Evolutionary conservation across 2,329 filamentous ascomycete genomes (phyloP).

Genomic region (Claviceps sorghi): DNA sequence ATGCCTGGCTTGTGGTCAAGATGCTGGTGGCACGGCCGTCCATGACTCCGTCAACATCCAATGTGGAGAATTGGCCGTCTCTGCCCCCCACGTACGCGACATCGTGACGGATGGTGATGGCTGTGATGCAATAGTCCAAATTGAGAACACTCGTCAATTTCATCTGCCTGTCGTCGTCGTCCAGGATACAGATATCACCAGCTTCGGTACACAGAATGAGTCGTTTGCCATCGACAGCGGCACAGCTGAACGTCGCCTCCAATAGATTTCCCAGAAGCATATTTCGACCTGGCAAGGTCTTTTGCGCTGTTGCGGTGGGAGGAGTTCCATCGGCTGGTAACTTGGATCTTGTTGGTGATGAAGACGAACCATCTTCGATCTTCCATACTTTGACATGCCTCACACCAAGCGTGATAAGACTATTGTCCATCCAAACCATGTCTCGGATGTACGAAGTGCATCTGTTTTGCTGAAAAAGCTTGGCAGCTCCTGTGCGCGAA

Average conservation of each 20-base stretch:
- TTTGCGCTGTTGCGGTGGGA: constrained; percentile 24
- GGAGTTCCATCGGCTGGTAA: constrained; percentile 29
- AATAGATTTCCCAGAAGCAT: constrained; percentile 68
- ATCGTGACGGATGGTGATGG: constrained; percentile 46
- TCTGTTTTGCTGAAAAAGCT: constrained; percentile 71
- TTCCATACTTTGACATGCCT: constrained; percentile 91
- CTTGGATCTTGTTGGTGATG: constrained; percentile 50
- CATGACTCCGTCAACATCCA: constrained; percentile 36
- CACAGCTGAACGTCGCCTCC: constrained; percentile 72
- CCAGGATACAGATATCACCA: constrained; percentile 78
- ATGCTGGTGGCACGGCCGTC: constrained; percentile 25
- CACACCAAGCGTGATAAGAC: constrained; percentile 72
- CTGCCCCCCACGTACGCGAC: constrained; percentile 55
- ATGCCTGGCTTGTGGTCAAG: constrained; percentile 22
- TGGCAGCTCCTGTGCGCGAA: constrained; percentile 64
- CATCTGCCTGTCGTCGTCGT: constrained; percentile 59
- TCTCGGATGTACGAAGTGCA: constrained; percentile 76
- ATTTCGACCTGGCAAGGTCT: constrained; percentile 72
- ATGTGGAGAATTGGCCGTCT: constrained; percentile 41
- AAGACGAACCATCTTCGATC: constrained; percentile 49
- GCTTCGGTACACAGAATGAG: constrained; percentile 76
- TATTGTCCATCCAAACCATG: constrained; percentile 83
- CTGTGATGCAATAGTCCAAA: constrained; percentile 52
- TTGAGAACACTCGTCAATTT: constrained; percentile 53
- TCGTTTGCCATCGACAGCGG: constrained; percentile 57